Percentiles rank a stretch among this genome's conserved stretches.
These are phyloP conservation scores for Phytophthora pseudosyringae DNA, from an alignment of 352 stramenopile species.

Conservation along the genomic window DNA sequence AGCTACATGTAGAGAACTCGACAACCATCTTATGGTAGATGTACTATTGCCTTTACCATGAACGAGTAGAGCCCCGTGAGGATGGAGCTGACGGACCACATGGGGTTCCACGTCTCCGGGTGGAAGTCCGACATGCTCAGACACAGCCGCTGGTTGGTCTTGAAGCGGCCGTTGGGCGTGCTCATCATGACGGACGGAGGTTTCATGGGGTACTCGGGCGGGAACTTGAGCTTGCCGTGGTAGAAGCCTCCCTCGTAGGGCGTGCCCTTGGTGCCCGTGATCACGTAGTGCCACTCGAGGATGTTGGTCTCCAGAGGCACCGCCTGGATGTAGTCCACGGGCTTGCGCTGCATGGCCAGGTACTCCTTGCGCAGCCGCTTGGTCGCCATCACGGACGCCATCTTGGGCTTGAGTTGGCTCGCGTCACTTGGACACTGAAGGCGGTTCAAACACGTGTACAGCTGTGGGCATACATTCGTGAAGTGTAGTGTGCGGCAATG, in stretches of 20 bases:
- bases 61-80: constrained; percentile 96
- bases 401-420: constrained; percentile 16
- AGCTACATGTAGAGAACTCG: not conserved
- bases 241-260: constrained; percentile 93
- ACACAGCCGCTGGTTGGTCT: constrained; percentile 94
- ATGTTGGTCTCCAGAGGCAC: constrained; percentile 94
- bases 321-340: constrained; percentile 91
- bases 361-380: constrained; percentile 95
- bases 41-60: constrained; percentile 74
- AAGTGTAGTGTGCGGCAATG: constrained; percentile 13
- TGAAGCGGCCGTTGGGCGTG: constrained; percentile 95
- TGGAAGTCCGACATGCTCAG: constrained; percentile 97
- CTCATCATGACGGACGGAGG: constrained; percentile 96
- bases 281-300: constrained; percentile 97
- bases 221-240: constrained; percentile 93
- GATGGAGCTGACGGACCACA: constrained; percentile 96
- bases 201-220: constrained; percentile 96
- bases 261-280: constrained; percentile 71
- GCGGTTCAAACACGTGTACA: constrained; percentile 16
- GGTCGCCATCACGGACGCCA: constrained; percentile 86
- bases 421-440: constrained; percentile 8
- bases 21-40: not conserved
- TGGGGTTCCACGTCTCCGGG: constrained; percentile 96
- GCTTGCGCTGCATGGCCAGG: constrained; percentile 89
- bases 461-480: constrained; percentile 1